Conservation (phyloP, 495 filamentous ascomycete genomes). For the Penicillium lividum region DNA sequence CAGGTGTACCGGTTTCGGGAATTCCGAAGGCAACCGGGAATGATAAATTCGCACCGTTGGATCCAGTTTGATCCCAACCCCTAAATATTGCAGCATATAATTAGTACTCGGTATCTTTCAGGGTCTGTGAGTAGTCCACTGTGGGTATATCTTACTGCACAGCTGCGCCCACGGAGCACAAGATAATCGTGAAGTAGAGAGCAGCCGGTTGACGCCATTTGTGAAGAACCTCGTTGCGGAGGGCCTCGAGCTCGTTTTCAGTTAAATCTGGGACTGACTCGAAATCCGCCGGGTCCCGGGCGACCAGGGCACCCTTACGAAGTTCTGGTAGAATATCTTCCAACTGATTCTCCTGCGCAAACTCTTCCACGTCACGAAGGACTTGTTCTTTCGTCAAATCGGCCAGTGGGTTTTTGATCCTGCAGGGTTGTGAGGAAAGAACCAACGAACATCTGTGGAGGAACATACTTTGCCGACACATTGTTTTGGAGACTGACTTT, state of each 20-base stretch:
- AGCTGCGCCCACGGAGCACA: slow-evolving; percentile 71
- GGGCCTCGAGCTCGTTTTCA: slow-evolving; percentile 49
- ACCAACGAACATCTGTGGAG: background rate
- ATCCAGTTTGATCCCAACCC: slow-evolving; percentile 71
- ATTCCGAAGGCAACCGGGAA: slow-evolving; percentile 65
- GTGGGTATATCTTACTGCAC: slow-evolving; percentile 43
- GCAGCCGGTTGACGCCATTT: slow-evolving; percentile 64
- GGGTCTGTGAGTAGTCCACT: too few relatives aligned
- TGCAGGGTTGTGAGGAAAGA: slow-evolving; percentile 14
- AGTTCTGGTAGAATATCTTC: slow-evolving; percentile 51
- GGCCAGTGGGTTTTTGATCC: slow-evolving; percentile 64
- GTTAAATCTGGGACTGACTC: slow-evolving; percentile 58
- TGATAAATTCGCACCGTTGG: slow-evolving; percentile 69
- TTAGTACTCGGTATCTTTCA: too few relatives aligned
- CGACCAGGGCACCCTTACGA: slow-evolving; percentile 64
- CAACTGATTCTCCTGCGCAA: slow-evolving; percentile 50
- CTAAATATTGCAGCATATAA: background rate
- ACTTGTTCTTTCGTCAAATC: slow-evolving; percentile 52
- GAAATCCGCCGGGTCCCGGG: slow-evolving; percentile 58
- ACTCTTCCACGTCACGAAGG: slow-evolving; percentile 56
- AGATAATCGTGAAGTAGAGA: slow-evolving; percentile 69
- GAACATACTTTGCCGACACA: slow-evolving; percentile 47
- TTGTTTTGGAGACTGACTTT: slow-evolving; percentile 54
- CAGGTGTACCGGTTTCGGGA: slow-evolving; percentile 25
- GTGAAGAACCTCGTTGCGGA: slow-evolving; percentile 59